Evolutionary conservation across 2,329 filamentous ascomycete genomes (phyloP).

Genomic region (Dichotomopilus funicola): DNA sequence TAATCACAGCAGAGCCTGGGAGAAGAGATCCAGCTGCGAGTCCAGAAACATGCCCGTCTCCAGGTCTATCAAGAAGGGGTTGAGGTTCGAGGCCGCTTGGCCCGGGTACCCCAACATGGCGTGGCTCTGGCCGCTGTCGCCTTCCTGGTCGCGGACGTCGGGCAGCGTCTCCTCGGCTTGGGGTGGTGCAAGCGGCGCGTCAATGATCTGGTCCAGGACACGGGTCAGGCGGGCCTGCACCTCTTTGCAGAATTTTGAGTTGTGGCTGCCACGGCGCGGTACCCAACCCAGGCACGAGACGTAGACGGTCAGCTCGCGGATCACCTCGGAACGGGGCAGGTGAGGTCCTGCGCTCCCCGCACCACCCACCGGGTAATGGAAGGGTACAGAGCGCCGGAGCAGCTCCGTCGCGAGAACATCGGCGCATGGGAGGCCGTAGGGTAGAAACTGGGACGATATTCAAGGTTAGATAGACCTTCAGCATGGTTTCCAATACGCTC

Average conservation of each 20-base stretch:
- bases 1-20: not conserved
- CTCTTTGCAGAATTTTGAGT: not conserved
- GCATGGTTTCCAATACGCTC: no score
- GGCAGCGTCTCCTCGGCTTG: not conserved
- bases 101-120: not conserved
- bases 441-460: not conserved
- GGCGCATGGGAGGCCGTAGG: conserved; percentile 1
- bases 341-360: not conserved
- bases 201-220: conserved; percentile 1
- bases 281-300: conserved; percentile 2
- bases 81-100: not conserved
- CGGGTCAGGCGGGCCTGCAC: not conserved
- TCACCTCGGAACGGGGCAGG: not conserved
- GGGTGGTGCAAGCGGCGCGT: not conserved
- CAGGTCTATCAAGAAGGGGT: not conserved
- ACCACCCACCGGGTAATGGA: not conserved
- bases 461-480: no score
- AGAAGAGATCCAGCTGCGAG: conserved; percentile 1
- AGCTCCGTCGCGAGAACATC: not conserved
- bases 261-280: not conserved
- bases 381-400: not conserved
- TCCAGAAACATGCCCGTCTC: not conserved
- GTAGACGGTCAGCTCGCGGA: not conserved
- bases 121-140: not conserved
- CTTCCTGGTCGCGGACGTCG: not conserved